phyloP scores from a whole-genome alignment of 371 early-diverging fungal species.

The Synchytrium microbalum region DNA sequence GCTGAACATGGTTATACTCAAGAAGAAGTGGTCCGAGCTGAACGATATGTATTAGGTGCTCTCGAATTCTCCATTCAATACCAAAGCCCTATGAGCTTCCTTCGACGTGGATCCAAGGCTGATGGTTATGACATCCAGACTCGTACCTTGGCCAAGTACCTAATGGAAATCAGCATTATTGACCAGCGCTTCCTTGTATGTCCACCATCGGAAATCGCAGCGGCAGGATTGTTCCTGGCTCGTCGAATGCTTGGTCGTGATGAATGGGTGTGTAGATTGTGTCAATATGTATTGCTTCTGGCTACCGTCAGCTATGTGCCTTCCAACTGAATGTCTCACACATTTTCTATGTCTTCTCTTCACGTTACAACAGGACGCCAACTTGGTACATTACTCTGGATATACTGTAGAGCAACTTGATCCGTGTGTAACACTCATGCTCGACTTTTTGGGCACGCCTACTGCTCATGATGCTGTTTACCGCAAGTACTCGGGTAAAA shows the following conservation, averaged over 20 bases:
- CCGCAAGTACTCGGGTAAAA: slow-evolving; percentile 70
- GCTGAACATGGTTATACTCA: slow-evolving; percentile 67
- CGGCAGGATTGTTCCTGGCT: slow-evolving; percentile 80
- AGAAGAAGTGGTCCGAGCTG: slow-evolving; percentile 82
- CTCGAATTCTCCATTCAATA: slow-evolving; percentile 76
- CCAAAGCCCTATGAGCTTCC: slow-evolving; percentile 83
- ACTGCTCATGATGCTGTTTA: slow-evolving; percentile 56
- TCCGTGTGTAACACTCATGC: slow-evolving; percentile 53
- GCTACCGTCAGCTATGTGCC: not conserved
- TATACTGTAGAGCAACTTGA: slow-evolving; percentile 62
- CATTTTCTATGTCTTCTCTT: not conserved
- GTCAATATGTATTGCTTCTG: not conserved
- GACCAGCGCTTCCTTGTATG: slow-evolving; percentile 73
- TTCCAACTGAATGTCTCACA: no score
- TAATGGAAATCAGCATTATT: slow-evolving; percentile 89
- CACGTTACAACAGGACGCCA: slow-evolving; percentile 32
- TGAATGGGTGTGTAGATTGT: slow-evolving; percentile 55
- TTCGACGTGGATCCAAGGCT: slow-evolving; percentile 82
- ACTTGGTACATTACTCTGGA: slow-evolving; percentile 55
- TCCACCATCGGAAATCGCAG: slow-evolving; percentile 75
- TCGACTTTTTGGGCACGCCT: slow-evolving; percentile 53
- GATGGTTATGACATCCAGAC: slow-evolving; percentile 82
- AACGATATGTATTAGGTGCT: slow-evolving; percentile 78
- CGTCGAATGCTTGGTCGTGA: slow-evolving; percentile 73
- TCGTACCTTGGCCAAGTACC: slow-evolving; percentile 89